These are phyloP conservation scores for Thielaviopsis punctulata DNA, from an alignment of 2,329 filamentous ascomycete species.

Conservation along the genomic window DNA sequence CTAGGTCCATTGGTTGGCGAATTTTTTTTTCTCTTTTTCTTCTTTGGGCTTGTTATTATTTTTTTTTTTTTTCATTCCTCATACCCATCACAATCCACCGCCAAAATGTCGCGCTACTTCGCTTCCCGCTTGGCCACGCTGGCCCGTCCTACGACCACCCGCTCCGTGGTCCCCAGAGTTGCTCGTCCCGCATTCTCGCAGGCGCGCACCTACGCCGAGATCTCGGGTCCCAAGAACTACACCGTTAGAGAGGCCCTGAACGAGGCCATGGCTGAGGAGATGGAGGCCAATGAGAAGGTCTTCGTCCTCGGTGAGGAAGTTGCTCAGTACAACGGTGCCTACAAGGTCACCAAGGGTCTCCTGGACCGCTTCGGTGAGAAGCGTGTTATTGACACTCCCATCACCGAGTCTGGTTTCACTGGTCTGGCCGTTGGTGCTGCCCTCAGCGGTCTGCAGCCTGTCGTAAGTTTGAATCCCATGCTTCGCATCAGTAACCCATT, in stretches of 20 bases:
- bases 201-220: slow-evolving; percentile 38
- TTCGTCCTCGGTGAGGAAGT: slow-evolving; percentile 96
- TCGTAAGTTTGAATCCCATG: slow-evolving; percentile 44
- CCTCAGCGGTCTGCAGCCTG: slow-evolving; percentile 80
- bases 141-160: slow-evolving; percentile 6
- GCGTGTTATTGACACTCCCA: slow-evolving; percentile 94
- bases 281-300: slow-evolving; percentile 85
- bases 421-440: slow-evolving; percentile 91
- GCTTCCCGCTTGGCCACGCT: slow-evolving; percentile 11
- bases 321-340: slow-evolving; percentile 98
- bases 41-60: neutral
- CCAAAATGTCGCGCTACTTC: slow-evolving; percentile 11
- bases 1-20: neutral
- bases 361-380: slow-evolving; percentile 94
- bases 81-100: neutral
- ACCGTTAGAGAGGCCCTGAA: slow-evolving; percentile 95
- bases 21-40: neutral
- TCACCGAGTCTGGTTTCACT: slow-evolving; percentile 90
- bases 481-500: neutral
- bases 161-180: slow-evolving; percentile 9
- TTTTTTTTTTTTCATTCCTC: neutral
- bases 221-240: slow-evolving; percentile 64
- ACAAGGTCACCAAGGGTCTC: slow-evolving; percentile 98
- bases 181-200: slow-evolving; percentile 19
- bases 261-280: slow-evolving; percentile 93